A percentile compares a stretch with the other conserved stretches of the same genome.
These are phyloP conservation scores for Gaultheria prostrata DNA, from an alignment of 148 eudicot genomes.

Conservation along the genomic window DNA sequence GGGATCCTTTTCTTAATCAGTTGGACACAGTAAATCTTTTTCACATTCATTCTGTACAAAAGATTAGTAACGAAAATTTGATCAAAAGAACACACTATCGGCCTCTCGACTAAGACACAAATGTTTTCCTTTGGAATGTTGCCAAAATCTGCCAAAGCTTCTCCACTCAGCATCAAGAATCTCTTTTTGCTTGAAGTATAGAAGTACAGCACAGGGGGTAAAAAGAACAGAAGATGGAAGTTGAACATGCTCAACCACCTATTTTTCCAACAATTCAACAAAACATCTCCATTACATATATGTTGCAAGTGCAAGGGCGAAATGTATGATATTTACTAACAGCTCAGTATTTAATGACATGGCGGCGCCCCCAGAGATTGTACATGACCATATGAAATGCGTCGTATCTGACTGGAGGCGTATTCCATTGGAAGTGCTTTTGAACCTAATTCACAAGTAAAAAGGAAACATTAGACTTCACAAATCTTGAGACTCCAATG, in stretches of 20 bases:
- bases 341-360: conserved; percentile 1
- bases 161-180: neutral
- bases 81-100: neutral
- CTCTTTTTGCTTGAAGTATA: too few relatives aligned
- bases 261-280: too few relatives aligned
- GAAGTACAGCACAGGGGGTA: neutral
- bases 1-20: neutral
- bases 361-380: conserved; percentile 14
- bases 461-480: neutral
- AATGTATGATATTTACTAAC: neutral
- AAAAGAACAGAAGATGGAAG: neutral
- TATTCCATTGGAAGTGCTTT: conserved; percentile 15
- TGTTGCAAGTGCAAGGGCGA: neutral
- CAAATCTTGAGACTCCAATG: neutral
- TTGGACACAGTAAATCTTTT: too few relatives aligned
- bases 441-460: conserved; percentile 8
- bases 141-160: neutral
- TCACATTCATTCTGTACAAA: neutral
- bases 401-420: neutral
- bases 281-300: neutral
- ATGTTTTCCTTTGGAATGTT: neutral
- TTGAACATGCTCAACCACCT: too few relatives aligned
- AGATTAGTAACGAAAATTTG: neutral
- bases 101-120: neutral
- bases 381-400: conserved; percentile 18